A percentile compares a stretch with the other conserved stretches of the same genome.
Conservation (phyloP, 495 filamentous ascomycete genomes). For the Trichocladium uniseriatum region DNA sequence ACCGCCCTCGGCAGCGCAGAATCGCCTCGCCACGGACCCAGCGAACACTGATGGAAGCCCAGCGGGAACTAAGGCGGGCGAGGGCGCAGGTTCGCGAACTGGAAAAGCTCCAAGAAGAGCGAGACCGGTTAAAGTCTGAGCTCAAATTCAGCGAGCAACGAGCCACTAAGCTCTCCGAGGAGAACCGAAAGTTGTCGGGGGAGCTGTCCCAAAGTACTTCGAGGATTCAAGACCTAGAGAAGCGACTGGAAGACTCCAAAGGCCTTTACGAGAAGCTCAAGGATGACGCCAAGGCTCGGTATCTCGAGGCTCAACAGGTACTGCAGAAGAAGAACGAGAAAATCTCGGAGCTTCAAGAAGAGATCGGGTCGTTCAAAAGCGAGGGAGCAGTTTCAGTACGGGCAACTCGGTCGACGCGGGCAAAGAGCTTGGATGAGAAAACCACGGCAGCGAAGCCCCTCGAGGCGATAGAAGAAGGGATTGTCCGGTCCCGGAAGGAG, state of each 20-base stretch:
- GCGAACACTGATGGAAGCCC: slow-evolving; percentile 36
- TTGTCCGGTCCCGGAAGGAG: slow-evolving; percentile 12
- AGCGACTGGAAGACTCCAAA: slow-evolving; percentile 30
- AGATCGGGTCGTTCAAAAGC: slow-evolving; percentile 20
- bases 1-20: slow-evolving; percentile 21
- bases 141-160: slow-evolving; percentile 40
- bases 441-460: slow-evolving; percentile 13
- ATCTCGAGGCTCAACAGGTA: slow-evolving; percentile 45
- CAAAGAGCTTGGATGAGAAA: slow-evolving; percentile 20
- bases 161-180: slow-evolving; percentile 32
- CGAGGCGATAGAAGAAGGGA: slow-evolving; percentile 16
- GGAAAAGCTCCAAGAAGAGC: slow-evolving; percentile 40
- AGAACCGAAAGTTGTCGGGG: slow-evolving; percentile 37
- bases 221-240: slow-evolving; percentile 37
- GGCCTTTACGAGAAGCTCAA: slow-evolving; percentile 48
- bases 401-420: slow-evolving; percentile 5
- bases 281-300: slow-evolving; percentile 48
- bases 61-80: slow-evolving; percentile 38
- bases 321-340: slow-evolving; percentile 58
- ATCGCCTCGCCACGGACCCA: slow-evolving; percentile 38
- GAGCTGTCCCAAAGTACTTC: slow-evolving; percentile 30
- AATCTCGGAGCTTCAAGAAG: slow-evolving; percentile 36
- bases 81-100: slow-evolving; percentile 43
- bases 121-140: slow-evolving; percentile 35
- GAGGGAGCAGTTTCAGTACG: slow-evolving; percentile 16